Percentiles rank a stretch among this genome's conserved stretches.
phyloP scores from a whole-genome alignment of 257 asterid genomes.

The Echium plantagineum region DNA sequence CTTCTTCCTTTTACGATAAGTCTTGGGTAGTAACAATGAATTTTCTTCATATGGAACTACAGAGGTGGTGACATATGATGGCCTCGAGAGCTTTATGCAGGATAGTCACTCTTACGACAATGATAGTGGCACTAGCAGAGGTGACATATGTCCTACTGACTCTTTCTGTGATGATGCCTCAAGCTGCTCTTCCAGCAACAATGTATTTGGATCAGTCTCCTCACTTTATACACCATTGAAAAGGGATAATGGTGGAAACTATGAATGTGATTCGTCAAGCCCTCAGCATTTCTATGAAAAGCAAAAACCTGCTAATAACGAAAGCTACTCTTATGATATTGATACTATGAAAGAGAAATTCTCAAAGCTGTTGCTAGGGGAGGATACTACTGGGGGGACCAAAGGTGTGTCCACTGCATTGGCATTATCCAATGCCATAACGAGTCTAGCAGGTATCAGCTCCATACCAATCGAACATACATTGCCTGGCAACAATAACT shows the following conservation, averaged over 20 bases:
- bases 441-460: slow-evolving; percentile 52
- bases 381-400: slow-evolving; percentile 68
- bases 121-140: slow-evolving; percentile 59
- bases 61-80: slow-evolving; percentile 71
- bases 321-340: slow-evolving; percentile 25
- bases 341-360: slow-evolving; percentile 76
- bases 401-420: slow-evolving; percentile 61
- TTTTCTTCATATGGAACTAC: not conserved
- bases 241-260: slow-evolving; percentile 42
- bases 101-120: slow-evolving; percentile 42
- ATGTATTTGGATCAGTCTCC: slow-evolving; percentile 62
- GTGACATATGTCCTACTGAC: slow-evolving; percentile 59
- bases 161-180: slow-evolving; percentile 67
- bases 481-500: no score
- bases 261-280: slow-evolving; percentile 47
- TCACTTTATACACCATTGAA: slow-evolving; percentile 52
- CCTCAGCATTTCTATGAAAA: slow-evolving; percentile 24
- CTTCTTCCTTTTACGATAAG: no score
- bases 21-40: slow-evolving; percentile 1
- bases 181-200: slow-evolving; percentile 72
- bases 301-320: slow-evolving; percentile 20
- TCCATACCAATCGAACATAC: not conserved
- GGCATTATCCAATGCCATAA: slow-evolving; percentile 72
- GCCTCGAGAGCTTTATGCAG: slow-evolving; percentile 72
- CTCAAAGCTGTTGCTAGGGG: slow-evolving; percentile 72